Conservation (phyloP, 2,329 filamentous ascomycete genomes). For the Lachnellula cervina region DNA sequence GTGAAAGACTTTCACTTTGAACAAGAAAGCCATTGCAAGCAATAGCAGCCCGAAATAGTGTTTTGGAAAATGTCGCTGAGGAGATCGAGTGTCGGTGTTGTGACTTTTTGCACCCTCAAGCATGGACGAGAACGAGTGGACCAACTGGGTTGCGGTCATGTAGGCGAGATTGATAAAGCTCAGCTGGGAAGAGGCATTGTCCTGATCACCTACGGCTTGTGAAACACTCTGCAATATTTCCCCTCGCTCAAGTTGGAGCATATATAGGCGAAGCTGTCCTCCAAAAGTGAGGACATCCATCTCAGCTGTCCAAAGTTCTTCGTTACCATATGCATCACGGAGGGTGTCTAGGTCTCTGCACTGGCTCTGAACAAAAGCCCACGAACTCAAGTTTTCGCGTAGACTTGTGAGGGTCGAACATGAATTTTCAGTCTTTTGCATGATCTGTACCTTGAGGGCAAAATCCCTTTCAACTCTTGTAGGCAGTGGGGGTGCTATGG, state of each 20-base stretch:
- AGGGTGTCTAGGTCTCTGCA: conserved; percentile 8
- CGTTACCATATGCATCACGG: neutral
- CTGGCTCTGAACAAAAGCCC: conserved; percentile 4
- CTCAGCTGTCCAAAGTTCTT: conserved; percentile 7
- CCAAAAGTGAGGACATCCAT: conserved; percentile 7
- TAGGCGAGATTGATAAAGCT: neutral
- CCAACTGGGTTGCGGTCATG: neutral
- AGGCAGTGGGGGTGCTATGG: neutral
- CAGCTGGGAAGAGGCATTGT: neutral
- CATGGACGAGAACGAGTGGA: neutral
- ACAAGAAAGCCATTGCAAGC: conserved; percentile 6
- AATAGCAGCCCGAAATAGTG: conserved; percentile 7
- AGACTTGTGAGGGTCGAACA: neutral
- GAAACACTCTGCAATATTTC: neutral
- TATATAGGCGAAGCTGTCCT: conserved; percentile 8
- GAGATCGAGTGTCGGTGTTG: neutral
- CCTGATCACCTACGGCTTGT: neutral
- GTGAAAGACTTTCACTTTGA: conserved; percentile 1
- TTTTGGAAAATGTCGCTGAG: conserved; percentile 5
- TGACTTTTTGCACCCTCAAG: neutral
- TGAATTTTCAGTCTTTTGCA: neutral
- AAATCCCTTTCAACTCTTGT: neutral
- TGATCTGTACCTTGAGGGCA: neutral
- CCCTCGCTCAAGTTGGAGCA: conserved; percentile 5
- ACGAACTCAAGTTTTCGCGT: neutral